Percentiles rank a stretch among this genome's conserved stretches.
Conservation (phyloP, 768 basidiomycete species). For the Phaffia australis region DNA sequence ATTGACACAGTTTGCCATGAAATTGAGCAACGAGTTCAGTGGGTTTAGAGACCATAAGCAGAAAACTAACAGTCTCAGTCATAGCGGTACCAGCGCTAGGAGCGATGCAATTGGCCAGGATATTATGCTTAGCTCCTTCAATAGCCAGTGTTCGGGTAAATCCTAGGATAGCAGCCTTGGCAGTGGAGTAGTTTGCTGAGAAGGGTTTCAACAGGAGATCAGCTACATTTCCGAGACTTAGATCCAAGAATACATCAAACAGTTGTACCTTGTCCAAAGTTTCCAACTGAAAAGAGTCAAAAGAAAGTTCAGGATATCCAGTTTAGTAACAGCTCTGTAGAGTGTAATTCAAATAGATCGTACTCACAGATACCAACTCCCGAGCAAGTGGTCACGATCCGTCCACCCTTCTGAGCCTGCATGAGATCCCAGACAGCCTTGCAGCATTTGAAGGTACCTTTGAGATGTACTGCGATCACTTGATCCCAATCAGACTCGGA, state of each 20-base stretch:
- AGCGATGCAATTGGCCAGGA: constrained; percentile 76
- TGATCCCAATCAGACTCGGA: constrained; percentile 87
- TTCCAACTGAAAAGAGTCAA: constrained; percentile 54
- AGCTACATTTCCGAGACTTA: no score
- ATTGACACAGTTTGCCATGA: not conserved
- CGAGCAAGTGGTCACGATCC: constrained; percentile 88
- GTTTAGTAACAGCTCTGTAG: not conserved
- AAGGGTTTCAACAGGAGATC: no score
- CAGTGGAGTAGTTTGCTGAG: constrained; percentile 62
- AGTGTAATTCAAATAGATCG: not conserved
- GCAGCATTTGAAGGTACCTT: constrained; percentile 84
- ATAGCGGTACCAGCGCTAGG: constrained; percentile 78
- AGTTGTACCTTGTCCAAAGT: constrained; percentile 64
- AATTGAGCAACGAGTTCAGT: constrained; percentile 10
- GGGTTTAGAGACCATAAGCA: constrained; percentile 47
- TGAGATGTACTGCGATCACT: constrained; percentile 77
- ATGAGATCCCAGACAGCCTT: constrained; percentile 96
- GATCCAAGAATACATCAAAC: not conserved
- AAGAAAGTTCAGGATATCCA: not conserved
- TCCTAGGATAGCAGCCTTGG: constrained; percentile 83
- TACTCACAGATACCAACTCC: constrained; percentile 80
- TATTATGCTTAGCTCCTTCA: constrained; percentile 84
- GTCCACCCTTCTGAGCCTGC: constrained; percentile 89
- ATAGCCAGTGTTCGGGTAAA: constrained; percentile 80
- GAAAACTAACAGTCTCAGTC: constrained; percentile 53